These are phyloP conservation scores for Penstemon barbatus DNA, from an alignment of 257 asterid genomes.

Conservation along the genomic window DNA sequence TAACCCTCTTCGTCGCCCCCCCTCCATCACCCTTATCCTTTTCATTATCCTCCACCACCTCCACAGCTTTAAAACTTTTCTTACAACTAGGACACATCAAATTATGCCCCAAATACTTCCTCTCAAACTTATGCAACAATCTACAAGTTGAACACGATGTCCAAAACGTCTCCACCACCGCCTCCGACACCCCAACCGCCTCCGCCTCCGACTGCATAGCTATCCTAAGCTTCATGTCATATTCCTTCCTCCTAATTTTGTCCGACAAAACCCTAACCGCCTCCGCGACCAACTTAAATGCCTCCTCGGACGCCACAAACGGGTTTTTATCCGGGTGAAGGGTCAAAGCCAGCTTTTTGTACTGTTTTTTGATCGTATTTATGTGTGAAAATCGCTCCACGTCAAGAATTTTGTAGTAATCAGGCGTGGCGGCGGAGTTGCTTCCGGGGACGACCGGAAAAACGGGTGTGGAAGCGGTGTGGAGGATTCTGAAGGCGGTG, in stretches of 20 bases:
- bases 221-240: slow-evolving; percentile 64
- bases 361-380: slow-evolving; percentile 66
- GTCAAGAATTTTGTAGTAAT: slow-evolving; percentile 69
- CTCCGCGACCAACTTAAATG: slow-evolving; percentile 81
- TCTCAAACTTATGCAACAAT: slow-evolving; percentile 66
- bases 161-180: slow-evolving; percentile 49
- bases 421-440: slow-evolving; percentile 35
- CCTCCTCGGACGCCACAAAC: slow-evolving; percentile 62
- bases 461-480: slow-evolving; percentile 33
- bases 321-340: slow-evolving; percentile 85
- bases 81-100: slow-evolving; percentile 76
- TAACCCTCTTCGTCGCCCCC: slow-evolving; percentile 42
- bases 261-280: slow-evolving; percentile 76
- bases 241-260: slow-evolving; percentile 69
- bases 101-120: slow-evolving; percentile 68
- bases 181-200: slow-evolving; percentile 22
- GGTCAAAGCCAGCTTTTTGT: slow-evolving; percentile 68
- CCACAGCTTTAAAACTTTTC: slow-evolving; percentile 69
- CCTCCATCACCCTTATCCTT: slow-evolving; percentile 18
- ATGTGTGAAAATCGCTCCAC: slow-evolving; percentile 66
- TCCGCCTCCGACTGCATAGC: slow-evolving; percentile 68
- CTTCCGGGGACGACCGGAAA: slow-evolving; percentile 6
- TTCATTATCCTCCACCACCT: slow-evolving; percentile 37
- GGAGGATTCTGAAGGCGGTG: slow-evolving; percentile 62
- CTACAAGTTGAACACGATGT: slow-evolving; percentile 64